These are phyloP conservation scores for Lactarius indigo DNA, from an alignment of 768 basidiomycete genomes.

Conservation along the genomic window DNA sequence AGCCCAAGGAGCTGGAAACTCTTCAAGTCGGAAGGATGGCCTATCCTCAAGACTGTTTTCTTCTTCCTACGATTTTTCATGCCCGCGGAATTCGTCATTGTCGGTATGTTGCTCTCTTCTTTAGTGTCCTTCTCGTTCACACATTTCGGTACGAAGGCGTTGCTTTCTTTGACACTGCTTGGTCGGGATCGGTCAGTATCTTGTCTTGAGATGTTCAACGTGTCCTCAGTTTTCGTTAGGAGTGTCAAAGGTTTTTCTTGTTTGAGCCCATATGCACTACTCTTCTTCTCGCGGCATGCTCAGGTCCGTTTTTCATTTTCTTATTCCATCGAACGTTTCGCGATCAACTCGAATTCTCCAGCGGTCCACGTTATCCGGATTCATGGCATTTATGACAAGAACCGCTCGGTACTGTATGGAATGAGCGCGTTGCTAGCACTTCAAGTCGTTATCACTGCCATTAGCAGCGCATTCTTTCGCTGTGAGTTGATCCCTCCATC, in stretches of 20 bases:
- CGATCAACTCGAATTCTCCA: constrained; percentile 27
- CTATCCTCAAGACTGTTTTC: constrained; percentile 71
- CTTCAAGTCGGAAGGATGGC: constrained; percentile 61
- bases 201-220: background rate
- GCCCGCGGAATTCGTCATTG: constrained; percentile 73
- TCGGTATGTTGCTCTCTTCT: constrained; percentile 44
- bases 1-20: constrained; percentile 77
- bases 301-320: constrained; percentile 37
- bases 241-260: constrained; percentile 69
- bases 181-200: constrained; percentile 47
- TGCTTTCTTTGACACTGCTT: constrained; percentile 80
- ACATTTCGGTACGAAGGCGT: constrained; percentile 48
- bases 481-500: constrained; percentile 40
- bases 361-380: constrained; percentile 75
- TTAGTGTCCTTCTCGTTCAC: background rate
- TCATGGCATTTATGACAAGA: constrained; percentile 74
- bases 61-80: constrained; percentile 73
- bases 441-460: constrained; percentile 69
- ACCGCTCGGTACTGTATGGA: constrained; percentile 45
- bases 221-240: constrained; percentile 33
- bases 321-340: background rate
- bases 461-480: constrained; percentile 76
- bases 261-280: constrained; percentile 88
- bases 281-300: constrained; percentile 69
- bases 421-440: constrained; percentile 60